These are phyloP conservation scores for Cutaneotrichosporon arboriforme DNA, from an alignment of 1,284 basidiomycete species.

Conservation along the genomic window DNA sequence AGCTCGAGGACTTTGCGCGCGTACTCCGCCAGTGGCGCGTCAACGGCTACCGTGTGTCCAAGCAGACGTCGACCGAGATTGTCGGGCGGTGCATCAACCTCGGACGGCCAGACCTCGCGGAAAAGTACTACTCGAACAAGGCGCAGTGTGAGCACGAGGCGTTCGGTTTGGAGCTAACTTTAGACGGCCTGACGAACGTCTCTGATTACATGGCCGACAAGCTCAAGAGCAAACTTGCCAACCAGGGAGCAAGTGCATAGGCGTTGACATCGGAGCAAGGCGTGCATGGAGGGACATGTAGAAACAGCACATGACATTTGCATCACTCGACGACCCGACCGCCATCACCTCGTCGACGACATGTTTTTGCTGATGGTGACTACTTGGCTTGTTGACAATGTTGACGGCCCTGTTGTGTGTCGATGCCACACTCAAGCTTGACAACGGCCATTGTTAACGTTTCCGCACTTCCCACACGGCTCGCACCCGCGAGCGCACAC, in stretches of 20 bases:
- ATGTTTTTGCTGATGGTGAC: too few relatives aligned
- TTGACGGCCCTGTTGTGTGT: too few relatives aligned
- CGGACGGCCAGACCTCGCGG: constrained; percentile 17
- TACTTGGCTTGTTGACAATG: too few relatives aligned
- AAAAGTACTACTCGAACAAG: constrained; percentile 10
- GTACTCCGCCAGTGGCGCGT: constrained; percentile 18
- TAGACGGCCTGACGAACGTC: constrained; percentile 1
- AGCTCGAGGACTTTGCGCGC: constrained; percentile 14
- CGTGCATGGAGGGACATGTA: too few relatives aligned
- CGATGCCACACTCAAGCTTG: too few relatives aligned
- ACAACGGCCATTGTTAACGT: too few relatives aligned
- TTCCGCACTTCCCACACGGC: too few relatives aligned
- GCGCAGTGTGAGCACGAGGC: constrained; percentile 11
- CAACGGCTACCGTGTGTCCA: constrained; percentile 9
- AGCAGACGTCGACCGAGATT: constrained; percentile 19
- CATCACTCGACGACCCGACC: too few relatives aligned
- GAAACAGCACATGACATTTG: too few relatives aligned
- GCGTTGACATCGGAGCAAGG: too few relatives aligned
- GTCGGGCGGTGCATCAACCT: constrained; percentile 23
- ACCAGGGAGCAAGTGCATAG: neutral
- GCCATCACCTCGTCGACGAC: too few relatives aligned
- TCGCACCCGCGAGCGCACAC: too few relatives aligned
- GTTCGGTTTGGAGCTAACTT: neutral
- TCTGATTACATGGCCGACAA: neutral
- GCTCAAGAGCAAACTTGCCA: constrained; percentile 1